Evolutionary conservation across 1,139 yeast genomes (phyloP).

Genomic region (Yamadazyma diddensiae): DNA sequence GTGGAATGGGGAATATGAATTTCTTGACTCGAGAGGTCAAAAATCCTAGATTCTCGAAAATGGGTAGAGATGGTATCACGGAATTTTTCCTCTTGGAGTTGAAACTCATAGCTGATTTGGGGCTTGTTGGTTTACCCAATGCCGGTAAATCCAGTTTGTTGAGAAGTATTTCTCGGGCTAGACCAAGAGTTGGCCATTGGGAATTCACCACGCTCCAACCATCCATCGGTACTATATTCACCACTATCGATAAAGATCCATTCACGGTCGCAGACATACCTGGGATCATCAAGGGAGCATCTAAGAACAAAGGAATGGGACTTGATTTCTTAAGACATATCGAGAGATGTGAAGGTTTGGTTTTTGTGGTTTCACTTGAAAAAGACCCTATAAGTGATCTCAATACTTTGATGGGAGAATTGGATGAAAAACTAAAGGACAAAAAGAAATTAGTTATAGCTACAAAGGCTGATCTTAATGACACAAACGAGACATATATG

Average conservation of each 20-base stretch:
- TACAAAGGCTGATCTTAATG: conserved; percentile 82
- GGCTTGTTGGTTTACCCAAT: conserved; percentile 91
- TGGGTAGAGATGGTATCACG: conserved; percentile 70
- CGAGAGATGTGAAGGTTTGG: conserved; percentile 87
- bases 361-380: conserved; percentile 80
- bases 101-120: conserved; percentile 86
- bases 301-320: conserved; percentile 87
- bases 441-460: conserved; percentile 77
- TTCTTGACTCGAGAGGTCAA: conserved; percentile 79
- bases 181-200: conserved; percentile 95
- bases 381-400: conserved; percentile 65
- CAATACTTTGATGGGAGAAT: conserved; percentile 58
- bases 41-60: conserved; percentile 84
- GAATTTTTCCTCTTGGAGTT: conserved; percentile 74
- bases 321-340: conserved; percentile 87
- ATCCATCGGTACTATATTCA: conserved; percentile 79
- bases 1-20: conserved; percentile 97
- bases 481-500: conserved; percentile 43
- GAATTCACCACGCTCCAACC: conserved; percentile 94
- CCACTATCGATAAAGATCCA: conserved; percentile 64
- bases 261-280: conserved; percentile 98
- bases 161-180: conserved; percentile 84
- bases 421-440: conserved; percentile 50
- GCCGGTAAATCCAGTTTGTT: conserved; percentile 93
- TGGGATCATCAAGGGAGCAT: conserved; percentile 88